Evolutionary conservation across 345 rosid genomes (phyloP).

Genomic region (Moricandia moricandioides): DNA sequence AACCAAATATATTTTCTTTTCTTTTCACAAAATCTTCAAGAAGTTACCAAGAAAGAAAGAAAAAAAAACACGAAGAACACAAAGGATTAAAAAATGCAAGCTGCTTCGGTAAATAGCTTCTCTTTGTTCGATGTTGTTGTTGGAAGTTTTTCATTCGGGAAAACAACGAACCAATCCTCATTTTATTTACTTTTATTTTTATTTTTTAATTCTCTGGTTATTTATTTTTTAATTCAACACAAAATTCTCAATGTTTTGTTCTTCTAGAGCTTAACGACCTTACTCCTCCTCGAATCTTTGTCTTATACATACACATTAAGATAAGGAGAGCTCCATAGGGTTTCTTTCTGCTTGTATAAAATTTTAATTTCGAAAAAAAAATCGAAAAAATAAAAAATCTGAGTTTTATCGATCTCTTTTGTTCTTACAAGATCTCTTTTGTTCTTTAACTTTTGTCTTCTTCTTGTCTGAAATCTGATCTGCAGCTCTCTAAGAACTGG

Average conservation of each 20-base stretch:
- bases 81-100: slow-evolving; percentile 45
- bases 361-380: not conserved
- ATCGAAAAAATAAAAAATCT: not conserved
- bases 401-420: not conserved
- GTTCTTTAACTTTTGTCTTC: not conserved
- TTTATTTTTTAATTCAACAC: not conserved
- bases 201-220: not conserved
- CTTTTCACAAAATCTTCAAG: not conserved
- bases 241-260: slow-evolving; percentile 9
- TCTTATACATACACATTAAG: not conserved
- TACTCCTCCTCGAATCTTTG: slow-evolving; percentile 42
- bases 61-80: slow-evolving; percentile 14
- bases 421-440: not conserved
- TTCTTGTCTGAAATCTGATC: slow-evolving; percentile 10
- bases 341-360: not conserved
- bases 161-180: slow-evolving; percentile 20
- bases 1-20: not conserved
- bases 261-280: slow-evolving; percentile 20
- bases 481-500: slow-evolving; percentile 38
- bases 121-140: not conserved
- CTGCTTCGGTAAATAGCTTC: slow-evolving; percentile 38
- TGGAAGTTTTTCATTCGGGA: slow-evolving; percentile 18
- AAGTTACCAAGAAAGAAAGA: not conserved
- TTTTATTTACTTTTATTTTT: not conserved
- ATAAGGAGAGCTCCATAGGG: slow-evolving; percentile 4